Conservation (phyloP, 176 grass and related monocot genomes). For the Oryza punctata region DNA sequence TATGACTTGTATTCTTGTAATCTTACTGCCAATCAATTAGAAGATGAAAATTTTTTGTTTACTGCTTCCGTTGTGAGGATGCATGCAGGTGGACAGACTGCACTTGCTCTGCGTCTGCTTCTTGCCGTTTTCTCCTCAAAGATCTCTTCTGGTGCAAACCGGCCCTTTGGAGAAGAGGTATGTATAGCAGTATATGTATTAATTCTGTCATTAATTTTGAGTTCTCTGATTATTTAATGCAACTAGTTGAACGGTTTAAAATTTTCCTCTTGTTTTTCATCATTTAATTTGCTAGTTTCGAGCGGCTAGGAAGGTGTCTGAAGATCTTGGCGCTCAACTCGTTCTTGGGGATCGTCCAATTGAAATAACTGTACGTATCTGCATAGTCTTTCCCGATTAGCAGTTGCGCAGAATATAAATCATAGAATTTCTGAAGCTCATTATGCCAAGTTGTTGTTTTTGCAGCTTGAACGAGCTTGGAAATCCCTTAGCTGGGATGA, state of each 20-base stretch:
- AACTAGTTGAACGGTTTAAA: background rate
- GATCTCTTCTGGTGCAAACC: constrained; percentile 72
- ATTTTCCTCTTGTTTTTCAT: background rate
- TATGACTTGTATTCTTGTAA: too few relatives aligned
- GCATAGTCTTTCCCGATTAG: background rate
- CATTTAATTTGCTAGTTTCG: constrained; percentile 59
- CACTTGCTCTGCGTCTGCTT: constrained; percentile 82
- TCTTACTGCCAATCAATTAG: background rate
- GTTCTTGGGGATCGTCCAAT: constrained; percentile 96
- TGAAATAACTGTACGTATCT: constrained; percentile 79
- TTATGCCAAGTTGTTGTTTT: constrained; percentile 9
- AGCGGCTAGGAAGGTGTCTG: constrained; percentile 75
- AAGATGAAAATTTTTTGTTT: background rate
- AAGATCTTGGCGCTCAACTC: constrained; percentile 91
- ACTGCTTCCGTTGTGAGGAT: background rate
- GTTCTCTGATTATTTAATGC: background rate
- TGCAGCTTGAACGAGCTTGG: background rate
- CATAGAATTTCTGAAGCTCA: background rate
- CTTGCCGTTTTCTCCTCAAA: constrained; percentile 93
- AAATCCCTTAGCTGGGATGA: background rate
- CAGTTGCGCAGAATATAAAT: background rate
- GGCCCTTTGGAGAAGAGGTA: constrained; percentile 89
- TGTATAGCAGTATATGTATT: too few relatives aligned
- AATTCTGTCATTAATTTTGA: background rate
- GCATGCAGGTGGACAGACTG: constrained; percentile 78